Evolutionary conservation across 2,329 filamentous ascomycete species (phyloP), one percentile per base, ranked within the genome.

Genomic region (Ramichloridium luteum): DNA sequence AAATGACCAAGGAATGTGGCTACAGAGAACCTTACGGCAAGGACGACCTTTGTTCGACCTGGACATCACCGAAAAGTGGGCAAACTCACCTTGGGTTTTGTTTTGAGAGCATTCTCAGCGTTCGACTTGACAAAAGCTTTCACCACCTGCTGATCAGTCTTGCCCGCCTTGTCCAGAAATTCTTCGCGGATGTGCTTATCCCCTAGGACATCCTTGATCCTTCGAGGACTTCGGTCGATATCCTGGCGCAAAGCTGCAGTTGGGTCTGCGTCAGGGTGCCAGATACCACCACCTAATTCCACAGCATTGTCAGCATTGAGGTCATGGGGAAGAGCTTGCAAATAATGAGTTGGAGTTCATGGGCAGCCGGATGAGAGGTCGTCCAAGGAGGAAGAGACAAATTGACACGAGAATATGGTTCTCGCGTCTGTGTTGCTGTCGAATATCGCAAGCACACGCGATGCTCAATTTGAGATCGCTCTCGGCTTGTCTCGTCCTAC

Each of bases 51-150:
- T n/a, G n/a, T n/a, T n/a, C n/a, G n/a, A n/a, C n/a, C n/a, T n/a
- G n/a, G n/a, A n/a, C n/a, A n/a, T n/a, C n/a, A n/a, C n/a, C n/a
- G n/a, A 27, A 30, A 11, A 10, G 20, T 10, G 14, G 17, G 27
- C 26, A 26, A 22, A 60, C 68, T 54, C 55, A 84, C 83, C 73
- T 86, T 88, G 4, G 86, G 86, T 50, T 78, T 77, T 22, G 74
- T 88, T 65, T 92, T 93, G 30, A 94, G 64, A 10, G 84, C 83
- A 39, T 73, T 79, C 37, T 75, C 72, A 41, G 70, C 61, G 48
- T 93, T 94, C 44, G 68, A 63, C 26, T 49, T 47, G 13, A 71
- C 67, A 55, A 93, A 93, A 1, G 78, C 79, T 42, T 72, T 32
- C 9, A 39, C 34, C n/a, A 22, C 35, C 4, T 30, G 26, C 5